Percentiles rank a stretch among this genome's conserved stretches.
phyloP scores from a whole-genome alignment of 352 stramenopile genomes.

The Poterioochromonas sp. region DNA sequence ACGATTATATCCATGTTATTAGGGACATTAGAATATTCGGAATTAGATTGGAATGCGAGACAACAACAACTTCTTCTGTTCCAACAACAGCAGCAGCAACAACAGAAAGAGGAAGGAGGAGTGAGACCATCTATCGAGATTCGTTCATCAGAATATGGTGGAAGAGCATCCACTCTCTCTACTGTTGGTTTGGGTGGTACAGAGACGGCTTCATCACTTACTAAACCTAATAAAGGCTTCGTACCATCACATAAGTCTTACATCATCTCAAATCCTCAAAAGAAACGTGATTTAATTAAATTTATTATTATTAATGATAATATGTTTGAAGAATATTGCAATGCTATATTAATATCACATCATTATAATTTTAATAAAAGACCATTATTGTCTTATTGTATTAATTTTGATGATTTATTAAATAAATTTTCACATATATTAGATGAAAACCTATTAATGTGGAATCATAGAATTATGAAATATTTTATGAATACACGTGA shows the following conservation, averaged over 20 bases:
- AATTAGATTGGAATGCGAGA: no score
- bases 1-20: not conserved
- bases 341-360: not conserved
- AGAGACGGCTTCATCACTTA: no score
- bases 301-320: slow-evolving; percentile 17
- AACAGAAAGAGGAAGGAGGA: not conserved
- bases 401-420: slow-evolving; percentile 18
- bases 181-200: not conserved
- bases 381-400: slow-evolving; percentile 19
- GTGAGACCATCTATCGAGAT: not conserved
- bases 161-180: not conserved
- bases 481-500: not conserved
- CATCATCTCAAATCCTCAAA: slow-evolving; percentile 6
- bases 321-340: slow-evolving; percentile 2
- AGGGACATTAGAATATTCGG: not conserved
- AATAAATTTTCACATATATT: not conserved
- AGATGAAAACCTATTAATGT: slow-evolving; percentile 18
- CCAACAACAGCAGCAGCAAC: not conserved
- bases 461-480: not conserved
- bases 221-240: no score
- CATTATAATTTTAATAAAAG: not conserved
- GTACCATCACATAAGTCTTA: not conserved
- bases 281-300: slow-evolving; percentile 28
- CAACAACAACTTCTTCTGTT: no score
- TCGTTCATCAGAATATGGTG: not conserved